These are phyloP conservation scores for Chlorella sp. DNA, from an alignment of 139 green algal genomes.

Conservation along the genomic window DNA sequence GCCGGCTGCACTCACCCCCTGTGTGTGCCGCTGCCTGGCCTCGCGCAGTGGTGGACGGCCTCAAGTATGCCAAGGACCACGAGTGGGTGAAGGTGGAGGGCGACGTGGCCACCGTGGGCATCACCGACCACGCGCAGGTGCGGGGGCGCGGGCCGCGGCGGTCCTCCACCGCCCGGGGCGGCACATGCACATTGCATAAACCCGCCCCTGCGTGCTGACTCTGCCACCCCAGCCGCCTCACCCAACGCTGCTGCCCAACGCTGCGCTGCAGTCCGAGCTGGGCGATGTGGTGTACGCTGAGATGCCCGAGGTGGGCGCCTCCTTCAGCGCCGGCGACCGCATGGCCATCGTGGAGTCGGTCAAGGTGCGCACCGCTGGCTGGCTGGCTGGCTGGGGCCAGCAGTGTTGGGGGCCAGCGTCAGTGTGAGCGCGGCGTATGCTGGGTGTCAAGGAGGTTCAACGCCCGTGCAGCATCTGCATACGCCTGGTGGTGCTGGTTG, in stretches of 20 bases:
- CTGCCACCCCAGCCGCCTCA: neutral
- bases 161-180: neutral
- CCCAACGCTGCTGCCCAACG: too few species aligned
- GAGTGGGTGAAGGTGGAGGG: constrained; percentile 94
- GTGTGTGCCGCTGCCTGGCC: neutral
- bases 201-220: neutral
- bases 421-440: too few species aligned
- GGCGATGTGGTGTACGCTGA: constrained; percentile 99
- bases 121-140: constrained; percentile 97
- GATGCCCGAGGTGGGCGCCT: constrained; percentile 92
- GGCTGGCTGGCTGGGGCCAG: too few species aligned
- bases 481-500: too few species aligned
- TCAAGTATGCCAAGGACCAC: constrained; percentile 83
- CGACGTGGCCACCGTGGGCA: constrained; percentile 89
- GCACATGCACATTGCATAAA: neutral
- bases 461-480: too few species aligned
- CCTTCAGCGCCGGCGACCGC: constrained; percentile 81
- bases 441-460: too few species aligned
- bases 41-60: constrained; percentile 66
- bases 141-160: neutral
- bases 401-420: too few species aligned
- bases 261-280: constrained; percentile 81
- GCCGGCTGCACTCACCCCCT: neutral
- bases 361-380: too few species aligned
- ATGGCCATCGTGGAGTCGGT: constrained; percentile 99